A percentile compares a stretch with the other conserved stretches of the same genome.
These are phyloP conservation scores for Orbilia quercus DNA, from an alignment of 2,329 filamentous ascomycete species.

Conservation along the genomic window DNA sequence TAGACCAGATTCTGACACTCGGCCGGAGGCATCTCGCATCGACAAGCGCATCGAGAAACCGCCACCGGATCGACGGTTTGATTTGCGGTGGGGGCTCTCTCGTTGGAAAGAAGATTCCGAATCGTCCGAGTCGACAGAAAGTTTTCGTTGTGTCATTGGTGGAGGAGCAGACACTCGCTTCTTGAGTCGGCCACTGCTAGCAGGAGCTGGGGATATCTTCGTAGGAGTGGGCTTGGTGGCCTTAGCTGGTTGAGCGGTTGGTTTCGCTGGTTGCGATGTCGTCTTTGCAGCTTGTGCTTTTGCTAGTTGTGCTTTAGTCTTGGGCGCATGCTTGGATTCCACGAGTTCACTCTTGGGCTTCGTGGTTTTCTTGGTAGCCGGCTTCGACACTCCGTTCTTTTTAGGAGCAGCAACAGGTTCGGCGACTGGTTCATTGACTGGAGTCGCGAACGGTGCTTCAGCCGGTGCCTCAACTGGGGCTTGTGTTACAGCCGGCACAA, in stretches of 20 bases:
- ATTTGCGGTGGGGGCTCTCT: slow-evolving; percentile 34
- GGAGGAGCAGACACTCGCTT: slow-evolving; percentile 27
- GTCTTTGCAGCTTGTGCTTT: background rate
- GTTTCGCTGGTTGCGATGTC: background rate
- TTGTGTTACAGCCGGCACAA: background rate
- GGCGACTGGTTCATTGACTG: background rate
- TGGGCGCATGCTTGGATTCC: slow-evolving; percentile 41
- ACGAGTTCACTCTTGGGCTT: slow-evolving; percentile 25
- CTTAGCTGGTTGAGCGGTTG: background rate
- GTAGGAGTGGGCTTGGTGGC: slow-evolving; percentile 6
- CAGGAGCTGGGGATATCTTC: slow-evolving; percentile 10
- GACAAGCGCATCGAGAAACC: slow-evolving; percentile 42
- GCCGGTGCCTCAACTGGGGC: background rate
- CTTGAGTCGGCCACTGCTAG: slow-evolving; percentile 29
- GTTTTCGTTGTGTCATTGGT: slow-evolving; percentile 20
- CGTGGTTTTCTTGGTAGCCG: slow-evolving; percentile 19
- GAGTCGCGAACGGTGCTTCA: background rate
- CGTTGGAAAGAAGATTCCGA: slow-evolving; percentile 52
- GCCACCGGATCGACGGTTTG: slow-evolving; percentile 26
- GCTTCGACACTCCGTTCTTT: slow-evolving; percentile 38
- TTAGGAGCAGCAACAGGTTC: background rate
- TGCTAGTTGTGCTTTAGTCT: slow-evolving; percentile 3
- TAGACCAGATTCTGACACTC: slow-evolving; percentile 37
- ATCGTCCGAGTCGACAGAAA: slow-evolving; percentile 39
- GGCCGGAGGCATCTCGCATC: slow-evolving; percentile 45